A percentile compares a stretch with the other conserved stretches of the same genome.
Conservation (phyloP, 345 rosid genomes). For the Linum lewisii region DNA sequence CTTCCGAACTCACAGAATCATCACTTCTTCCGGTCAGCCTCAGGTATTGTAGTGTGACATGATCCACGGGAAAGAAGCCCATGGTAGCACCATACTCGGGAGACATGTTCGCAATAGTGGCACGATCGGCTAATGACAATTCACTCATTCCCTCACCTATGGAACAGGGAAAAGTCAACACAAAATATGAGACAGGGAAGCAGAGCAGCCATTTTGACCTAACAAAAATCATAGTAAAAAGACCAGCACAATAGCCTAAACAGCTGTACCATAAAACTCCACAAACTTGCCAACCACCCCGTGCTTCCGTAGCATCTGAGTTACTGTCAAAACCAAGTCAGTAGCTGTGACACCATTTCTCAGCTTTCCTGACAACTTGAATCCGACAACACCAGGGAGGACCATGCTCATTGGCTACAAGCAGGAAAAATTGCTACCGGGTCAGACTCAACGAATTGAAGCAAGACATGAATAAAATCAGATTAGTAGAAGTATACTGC, state of each 20-base stretch:
- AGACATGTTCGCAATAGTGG: conserved; percentile 96
- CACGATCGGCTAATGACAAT: conserved; percentile 89
- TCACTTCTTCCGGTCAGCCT: conserved; percentile 76
- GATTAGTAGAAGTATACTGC: neutral
- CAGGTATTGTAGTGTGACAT: conserved; percentile 81
- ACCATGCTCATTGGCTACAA: conserved; percentile 99
- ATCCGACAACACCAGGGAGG: conserved; percentile 94
- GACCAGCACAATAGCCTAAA: neutral
- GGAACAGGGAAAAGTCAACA: conserved; percentile 12
- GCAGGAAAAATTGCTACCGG: conserved; percentile 2
- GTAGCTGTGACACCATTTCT: conserved; percentile 89
- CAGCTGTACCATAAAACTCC: conserved; percentile 52
- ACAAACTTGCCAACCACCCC: conserved; percentile 97
- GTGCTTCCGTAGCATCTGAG: conserved; percentile 91
- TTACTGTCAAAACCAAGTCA: conserved; percentile 87
- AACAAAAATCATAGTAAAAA: neutral
- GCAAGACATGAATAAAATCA: neutral
- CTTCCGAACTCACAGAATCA: conserved; percentile 41
- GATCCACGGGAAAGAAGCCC: conserved; percentile 98
- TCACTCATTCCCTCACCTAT: conserved; percentile 86
- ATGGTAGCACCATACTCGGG: conserved; percentile 97
- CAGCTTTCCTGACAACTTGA: conserved; percentile 64
- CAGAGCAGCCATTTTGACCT: neutral
- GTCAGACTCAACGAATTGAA: conserved; percentile 6
- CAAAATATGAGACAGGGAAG: conserved; percentile 5